Evolutionary conservation across 1,284 basidiomycete species (phyloP), one percentile per base, ranked within the genome.

Genomic region (Schizophyllum amplum): DNA sequence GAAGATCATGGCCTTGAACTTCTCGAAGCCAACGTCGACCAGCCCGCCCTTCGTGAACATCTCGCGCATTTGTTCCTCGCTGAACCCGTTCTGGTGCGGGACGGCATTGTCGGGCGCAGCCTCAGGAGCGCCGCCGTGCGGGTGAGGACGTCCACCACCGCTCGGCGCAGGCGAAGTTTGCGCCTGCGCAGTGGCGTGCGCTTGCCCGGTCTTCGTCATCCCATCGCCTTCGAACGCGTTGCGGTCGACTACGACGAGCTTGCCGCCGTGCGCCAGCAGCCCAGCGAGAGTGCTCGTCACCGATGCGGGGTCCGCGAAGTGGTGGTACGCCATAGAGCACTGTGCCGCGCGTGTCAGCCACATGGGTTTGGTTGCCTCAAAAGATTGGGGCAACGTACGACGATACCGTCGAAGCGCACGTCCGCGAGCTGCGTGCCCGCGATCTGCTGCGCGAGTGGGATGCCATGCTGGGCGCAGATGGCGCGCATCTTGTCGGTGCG

Each of bases 271-370:
- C 59, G 83, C 84, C 56, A 90, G 71, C 64, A 81, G 81, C 23
- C 68, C 71, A 1, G 72, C 71, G 15, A 90, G 77, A 0, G 68
- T 69, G n/a, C 69, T 69, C 3, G 85, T 87, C 23, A 75, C 76
- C 4, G 71, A 71, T 4, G 71, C 68, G 58, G 84, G 75, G 26
- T 76, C 75, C 1, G 70, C 60, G 61, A 90, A 76, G 65, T 90
- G 88, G 63, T 90, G 87, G 63, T 86, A 90, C 1, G 87, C 74
- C 57, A 78, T 74, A 5, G 78, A 73, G 64, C 87, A 90, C 87
- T 90, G 33, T n/a, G 24, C 13, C 48, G 5, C 47, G 15, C 46
- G 23, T 25, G 53, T 11, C n/a, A n/a, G n/a, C n/a, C n/a, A n/a
- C n/a, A n/a, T n/a, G n/a, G n/a, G n/a, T n/a, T n/a, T n/a, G n/a